Percentiles rank a stretch among this genome's conserved stretches.
phyloP scores from a whole-genome alignment of 2,329 filamentous ascomycete genomes.

The Aspergillus persii region DNA sequence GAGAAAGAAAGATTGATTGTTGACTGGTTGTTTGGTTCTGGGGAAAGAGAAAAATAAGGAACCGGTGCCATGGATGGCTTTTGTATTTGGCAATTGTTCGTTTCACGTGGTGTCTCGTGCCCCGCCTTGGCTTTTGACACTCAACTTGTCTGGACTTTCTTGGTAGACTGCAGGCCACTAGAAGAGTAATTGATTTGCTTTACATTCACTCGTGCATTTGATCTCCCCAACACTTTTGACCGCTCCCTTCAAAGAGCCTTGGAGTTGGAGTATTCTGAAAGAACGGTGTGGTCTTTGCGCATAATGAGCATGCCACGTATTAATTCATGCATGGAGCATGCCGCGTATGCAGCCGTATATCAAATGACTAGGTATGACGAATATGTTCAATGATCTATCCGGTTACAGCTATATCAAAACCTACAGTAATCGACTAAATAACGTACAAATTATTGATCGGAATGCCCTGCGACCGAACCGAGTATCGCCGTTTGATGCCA shows the following conservation, averaged over 20 bases:
- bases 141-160: not conserved
- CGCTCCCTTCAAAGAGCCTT: no score
- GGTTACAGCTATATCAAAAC: not conserved
- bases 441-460: constrained; percentile 77
- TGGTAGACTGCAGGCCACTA: not conserved
- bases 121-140: not conserved
- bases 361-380: no score
- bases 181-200: no score
- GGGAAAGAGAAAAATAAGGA: no score
- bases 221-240: no score
- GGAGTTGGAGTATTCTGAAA: no score
- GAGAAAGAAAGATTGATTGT: not conserved
- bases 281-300: no score
- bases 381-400: not conserved
- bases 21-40: no score
- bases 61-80: not conserved
- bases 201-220: no score
- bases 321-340: no score
- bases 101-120: not conserved
- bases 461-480: constrained; percentile 76
- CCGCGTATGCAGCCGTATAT: no score
- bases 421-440: not conserved
- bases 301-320: no score
- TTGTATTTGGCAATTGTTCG: not conserved
- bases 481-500: constrained; percentile 74